Evolutionary conservation across 306 rosid species (phyloP), one percentile per base, ranked within the genome.

Genomic region (Arachis hypogaea): DNA sequence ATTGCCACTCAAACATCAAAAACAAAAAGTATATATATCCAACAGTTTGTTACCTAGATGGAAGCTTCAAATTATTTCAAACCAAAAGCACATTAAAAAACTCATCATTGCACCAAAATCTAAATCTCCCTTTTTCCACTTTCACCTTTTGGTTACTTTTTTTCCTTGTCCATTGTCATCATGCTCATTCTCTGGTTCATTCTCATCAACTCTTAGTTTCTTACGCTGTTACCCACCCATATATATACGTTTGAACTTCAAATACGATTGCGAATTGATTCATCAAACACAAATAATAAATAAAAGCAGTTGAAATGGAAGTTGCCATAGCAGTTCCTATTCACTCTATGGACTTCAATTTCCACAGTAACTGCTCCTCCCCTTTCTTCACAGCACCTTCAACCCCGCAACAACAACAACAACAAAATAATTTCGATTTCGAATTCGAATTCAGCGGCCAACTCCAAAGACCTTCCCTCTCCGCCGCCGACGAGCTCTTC

Each of bases 401-500:
- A 2, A 83, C 88, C 40, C 97, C 96, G 0, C 88, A 83, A 67
- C 82, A 58, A 58, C 62, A 58, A 58, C 62, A 3, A 22, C 38
- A 7, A 56, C 38, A 28, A 57, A 12, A 29, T 16, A 22, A 36
- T 6, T 9, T 6, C 2, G 70, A 33, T 51, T 91, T 91, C 42
- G 86, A 88, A 60, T 93, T 93, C 71, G 60, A 85, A 30, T 91
- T 89, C 65, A 79, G 92, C 11, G 87, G 80, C 11, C 81, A 86
- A 1, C 78, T 91, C 50, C 82, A 85, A 1, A 78, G 66, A 9
- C 22, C 78, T 64, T 85, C 90, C 4, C 68, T 91, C 50, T 80
- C 93, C 1, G 90, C 98, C 0, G 93, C 98, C 0, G 98, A 93
- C 0, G 90, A 91, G 71, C 91, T 93, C 50, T 93, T 93, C 60